Percentiles rank a stretch among this genome's conserved stretches.
phyloP scores from a whole-genome alignment of 2,329 filamentous ascomycete species.

The Hymenoscyphus salicellus region DNA sequence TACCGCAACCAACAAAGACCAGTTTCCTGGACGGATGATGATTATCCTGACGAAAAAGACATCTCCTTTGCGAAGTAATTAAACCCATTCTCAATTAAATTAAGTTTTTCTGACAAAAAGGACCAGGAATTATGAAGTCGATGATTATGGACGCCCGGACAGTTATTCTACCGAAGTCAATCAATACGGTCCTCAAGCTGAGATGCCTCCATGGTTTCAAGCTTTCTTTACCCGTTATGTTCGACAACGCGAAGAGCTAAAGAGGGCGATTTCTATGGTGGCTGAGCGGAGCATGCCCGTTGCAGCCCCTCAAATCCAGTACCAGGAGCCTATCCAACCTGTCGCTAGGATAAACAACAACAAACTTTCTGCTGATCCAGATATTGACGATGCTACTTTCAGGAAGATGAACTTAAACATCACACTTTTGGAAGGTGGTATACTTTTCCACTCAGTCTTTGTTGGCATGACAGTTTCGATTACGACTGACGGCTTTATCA shows the following conservation, averaged over 20 bases:
- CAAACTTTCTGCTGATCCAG: conserved; percentile 13
- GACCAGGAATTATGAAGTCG: not conserved
- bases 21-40: conserved; percentile 2
- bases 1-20: conserved; percentile 6
- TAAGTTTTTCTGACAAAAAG: not conserved
- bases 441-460: conserved; percentile 75
- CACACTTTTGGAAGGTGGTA: conserved; percentile 71
- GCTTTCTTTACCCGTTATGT: conserved; percentile 63
- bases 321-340: not conserved
- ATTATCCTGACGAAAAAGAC: conserved; percentile 19
- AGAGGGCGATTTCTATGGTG: conserved; percentile 48
- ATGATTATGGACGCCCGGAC: conserved; percentile 1
- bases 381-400: conserved; percentile 44
- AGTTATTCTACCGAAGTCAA: not conserved
- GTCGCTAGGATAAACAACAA: not conserved
- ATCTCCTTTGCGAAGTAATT: conserved; percentile 10
- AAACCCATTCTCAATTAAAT: not conserved
- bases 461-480: conserved; percentile 72
- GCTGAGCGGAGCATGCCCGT: not conserved
- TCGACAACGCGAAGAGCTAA: conserved; percentile 57
- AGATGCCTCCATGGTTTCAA: conserved; percentile 61
- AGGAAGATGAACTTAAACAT: conserved; percentile 70
- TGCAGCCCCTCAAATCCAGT: no score
- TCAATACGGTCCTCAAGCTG: conserved; percentile 35
- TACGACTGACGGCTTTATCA: conserved; percentile 60